These are phyloP conservation scores for Pestalotiopsis sp. DNA, from an alignment of 2,329 filamentous ascomycete species.

Conservation along the genomic window DNA sequence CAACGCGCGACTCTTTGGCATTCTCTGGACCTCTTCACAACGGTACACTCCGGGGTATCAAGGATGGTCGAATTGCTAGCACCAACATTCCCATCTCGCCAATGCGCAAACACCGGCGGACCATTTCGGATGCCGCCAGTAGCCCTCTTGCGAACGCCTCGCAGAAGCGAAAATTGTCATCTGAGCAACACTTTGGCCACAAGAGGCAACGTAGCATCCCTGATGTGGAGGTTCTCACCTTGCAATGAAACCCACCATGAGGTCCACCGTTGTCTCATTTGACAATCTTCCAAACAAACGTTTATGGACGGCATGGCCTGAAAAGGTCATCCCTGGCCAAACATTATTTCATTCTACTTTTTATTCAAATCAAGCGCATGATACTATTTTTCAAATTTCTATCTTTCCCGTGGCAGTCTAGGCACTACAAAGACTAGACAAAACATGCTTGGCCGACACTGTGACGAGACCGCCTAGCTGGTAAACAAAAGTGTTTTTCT, in stretches of 20 bases:
- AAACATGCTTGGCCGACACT: neutral
- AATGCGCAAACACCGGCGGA: constrained; percentile 59
- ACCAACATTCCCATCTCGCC: constrained; percentile 72
- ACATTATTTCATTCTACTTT: constrained; percentile 48
- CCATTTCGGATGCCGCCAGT: constrained; percentile 44
- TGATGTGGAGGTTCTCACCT: constrained; percentile 45
- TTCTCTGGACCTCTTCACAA: constrained; percentile 63
- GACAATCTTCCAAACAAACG: constrained; percentile 22
- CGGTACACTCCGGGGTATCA: constrained; percentile 64
- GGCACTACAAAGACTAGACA: constrained; percentile 4
- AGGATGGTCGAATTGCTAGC: constrained; percentile 66
- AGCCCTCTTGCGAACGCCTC: constrained; percentile 53
- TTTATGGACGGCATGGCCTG: constrained; percentile 32
- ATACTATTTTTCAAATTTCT: constrained; percentile 13
- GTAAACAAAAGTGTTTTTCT: constrained; percentile 1
- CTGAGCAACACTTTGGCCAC: constrained; percentile 45
- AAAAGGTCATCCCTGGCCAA: constrained; percentile 31
- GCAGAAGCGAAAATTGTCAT: constrained; percentile 59
- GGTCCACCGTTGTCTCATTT: constrained; percentile 9
- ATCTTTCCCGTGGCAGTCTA: neutral
- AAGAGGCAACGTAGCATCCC: constrained; percentile 64
- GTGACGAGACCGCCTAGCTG: neutral
- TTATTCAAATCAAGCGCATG: constrained; percentile 44
- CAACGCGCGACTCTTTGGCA: constrained; percentile 63
- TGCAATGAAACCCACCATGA: neutral